phyloP scores from a whole-genome alignment of 768 basidiomycete species.

The Terana coerulea region DNA sequence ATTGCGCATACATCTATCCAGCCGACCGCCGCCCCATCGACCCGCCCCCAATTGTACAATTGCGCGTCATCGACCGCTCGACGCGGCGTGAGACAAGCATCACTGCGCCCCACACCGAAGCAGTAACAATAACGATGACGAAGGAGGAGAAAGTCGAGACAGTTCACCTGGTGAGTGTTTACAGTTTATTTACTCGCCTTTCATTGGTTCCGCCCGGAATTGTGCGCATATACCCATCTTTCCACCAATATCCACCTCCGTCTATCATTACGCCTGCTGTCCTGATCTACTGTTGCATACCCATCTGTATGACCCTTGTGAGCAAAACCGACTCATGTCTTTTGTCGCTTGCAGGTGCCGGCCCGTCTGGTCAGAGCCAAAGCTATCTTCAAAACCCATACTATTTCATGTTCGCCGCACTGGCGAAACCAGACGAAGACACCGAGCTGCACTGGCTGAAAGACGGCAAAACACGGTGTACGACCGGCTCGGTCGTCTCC shows the following conservation, averaged over 20 bases:
- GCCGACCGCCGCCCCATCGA: constrained; percentile 96
- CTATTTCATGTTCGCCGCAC: constrained; percentile 92
- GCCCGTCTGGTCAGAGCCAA: constrained; percentile 30
- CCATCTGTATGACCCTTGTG: no score
- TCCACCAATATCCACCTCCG: no score
- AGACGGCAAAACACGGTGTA: constrained; percentile 90
- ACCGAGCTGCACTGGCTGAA: constrained; percentile 86
- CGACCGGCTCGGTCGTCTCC: constrained; percentile 87
- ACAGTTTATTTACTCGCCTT: not conserved
- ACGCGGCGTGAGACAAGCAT: constrained; percentile 21
- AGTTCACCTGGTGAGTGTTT: constrained; percentile 23
- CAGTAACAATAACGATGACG: not conserved
- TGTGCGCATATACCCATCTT: no score
- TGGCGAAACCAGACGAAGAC: constrained; percentile 87
- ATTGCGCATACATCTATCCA: constrained; percentile 24
- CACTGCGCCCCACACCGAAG: not conserved
- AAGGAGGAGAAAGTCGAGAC: constrained; percentile 9
- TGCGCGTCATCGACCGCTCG: constrained; percentile 75
- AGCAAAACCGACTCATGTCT: no score
- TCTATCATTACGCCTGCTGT: no score
- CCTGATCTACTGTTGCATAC: no score
- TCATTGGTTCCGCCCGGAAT: not conserved
- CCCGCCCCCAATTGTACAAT: constrained; percentile 95
- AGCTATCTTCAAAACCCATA: constrained; percentile 87
- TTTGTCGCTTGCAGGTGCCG: no score